These are phyloP conservation scores for Paramarasmius palmivorus DNA, from an alignment of 1,284 basidiomycete species.

Conservation along the genomic window DNA sequence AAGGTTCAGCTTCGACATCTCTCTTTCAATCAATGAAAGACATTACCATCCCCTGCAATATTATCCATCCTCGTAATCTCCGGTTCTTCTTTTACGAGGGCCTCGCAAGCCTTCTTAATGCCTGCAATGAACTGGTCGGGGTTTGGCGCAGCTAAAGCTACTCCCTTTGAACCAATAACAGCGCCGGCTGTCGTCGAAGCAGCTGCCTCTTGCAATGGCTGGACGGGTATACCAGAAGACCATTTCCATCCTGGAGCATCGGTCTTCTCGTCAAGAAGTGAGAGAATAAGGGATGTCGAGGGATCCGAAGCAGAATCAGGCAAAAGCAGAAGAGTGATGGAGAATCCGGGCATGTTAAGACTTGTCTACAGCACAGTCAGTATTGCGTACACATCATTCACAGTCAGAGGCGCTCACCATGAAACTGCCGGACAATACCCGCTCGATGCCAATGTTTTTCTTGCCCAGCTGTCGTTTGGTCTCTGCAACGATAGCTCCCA, in stretches of 20 bases:
- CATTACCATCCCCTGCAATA: conserved; percentile 63
- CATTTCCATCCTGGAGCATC: conserved; percentile 85
- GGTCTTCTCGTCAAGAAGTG: conserved; percentile 76
- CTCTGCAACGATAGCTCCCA: conserved; percentile 70
- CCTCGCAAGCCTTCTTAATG: conserved; percentile 67
- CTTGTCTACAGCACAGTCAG: conserved; percentile 60
- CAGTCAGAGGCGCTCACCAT: conserved; percentile 61
- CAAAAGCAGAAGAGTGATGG: conserved; percentile 83
- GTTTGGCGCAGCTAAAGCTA: conserved; percentile 41
- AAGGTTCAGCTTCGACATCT: not conserved
- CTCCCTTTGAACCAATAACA: conserved; percentile 5
- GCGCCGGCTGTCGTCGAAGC: conserved; percentile 17
- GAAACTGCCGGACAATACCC: conserved; percentile 78
- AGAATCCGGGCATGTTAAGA: conserved; percentile 94
- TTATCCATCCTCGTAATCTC: conserved; percentile 90
- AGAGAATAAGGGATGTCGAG: conserved; percentile 81
- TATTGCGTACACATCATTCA: not conserved
- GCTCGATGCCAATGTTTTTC: conserved; percentile 58
- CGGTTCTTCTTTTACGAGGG: conserved; percentile 77
- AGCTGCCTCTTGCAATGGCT: conserved; percentile 10
- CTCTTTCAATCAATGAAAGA: not conserved
- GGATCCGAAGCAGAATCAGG: conserved; percentile 66
- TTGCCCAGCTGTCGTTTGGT: conserved; percentile 53
- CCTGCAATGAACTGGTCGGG: conserved; percentile 52
- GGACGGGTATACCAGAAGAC: conserved; percentile 46